A percentile compares a stretch with the other conserved stretches of the same genome.
Conservation (phyloP, 352 stramenopile genomes). For the Vaucheria bursata region DNA sequence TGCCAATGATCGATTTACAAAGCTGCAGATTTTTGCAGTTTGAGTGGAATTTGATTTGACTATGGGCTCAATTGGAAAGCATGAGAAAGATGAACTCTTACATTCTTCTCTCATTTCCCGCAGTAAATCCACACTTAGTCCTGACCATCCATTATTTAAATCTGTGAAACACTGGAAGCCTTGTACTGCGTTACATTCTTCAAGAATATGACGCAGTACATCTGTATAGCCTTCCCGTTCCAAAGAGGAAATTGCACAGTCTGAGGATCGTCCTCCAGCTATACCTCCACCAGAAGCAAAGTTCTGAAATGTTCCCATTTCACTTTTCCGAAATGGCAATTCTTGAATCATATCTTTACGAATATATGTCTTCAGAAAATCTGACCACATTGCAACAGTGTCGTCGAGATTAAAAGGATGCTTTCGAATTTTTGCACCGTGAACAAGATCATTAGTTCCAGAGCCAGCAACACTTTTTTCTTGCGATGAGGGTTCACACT, state of each 20-base stretch:
- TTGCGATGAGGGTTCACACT: neutral
- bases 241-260: neutral
- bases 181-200: slow-evolving; percentile 28
- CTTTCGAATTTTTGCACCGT: neutral
- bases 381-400: slow-evolving; percentile 15
- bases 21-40: neutral
- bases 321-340: slow-evolving; percentile 24
- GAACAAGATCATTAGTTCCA: neutral
- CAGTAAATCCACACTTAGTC: slow-evolving; percentile 3
- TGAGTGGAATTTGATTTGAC: neutral
- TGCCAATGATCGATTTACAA: slow-evolving; percentile 26
- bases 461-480: neutral
- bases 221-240: slow-evolving; percentile 15
- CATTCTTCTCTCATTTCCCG: slow-evolving; percentile 22
- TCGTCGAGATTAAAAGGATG: slow-evolving; percentile 34
- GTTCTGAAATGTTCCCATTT: slow-evolving; percentile 12
- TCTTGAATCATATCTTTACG: slow-evolving; percentile 22
- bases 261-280: neutral
- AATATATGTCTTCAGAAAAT: slow-evolving; percentile 21
- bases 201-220: slow-evolving; percentile 19
- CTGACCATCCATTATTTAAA: slow-evolving; percentile 16
- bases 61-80: slow-evolving; percentile 9
- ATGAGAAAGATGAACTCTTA: slow-evolving; percentile 14
- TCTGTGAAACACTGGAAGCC: slow-evolving; percentile 22
- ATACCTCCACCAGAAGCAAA: slow-evolving; percentile 13